These are phyloP conservation scores for Diplodia seriata DNA, from an alignment of 2,329 filamentous ascomycete genomes.

Conservation along the genomic window DNA sequence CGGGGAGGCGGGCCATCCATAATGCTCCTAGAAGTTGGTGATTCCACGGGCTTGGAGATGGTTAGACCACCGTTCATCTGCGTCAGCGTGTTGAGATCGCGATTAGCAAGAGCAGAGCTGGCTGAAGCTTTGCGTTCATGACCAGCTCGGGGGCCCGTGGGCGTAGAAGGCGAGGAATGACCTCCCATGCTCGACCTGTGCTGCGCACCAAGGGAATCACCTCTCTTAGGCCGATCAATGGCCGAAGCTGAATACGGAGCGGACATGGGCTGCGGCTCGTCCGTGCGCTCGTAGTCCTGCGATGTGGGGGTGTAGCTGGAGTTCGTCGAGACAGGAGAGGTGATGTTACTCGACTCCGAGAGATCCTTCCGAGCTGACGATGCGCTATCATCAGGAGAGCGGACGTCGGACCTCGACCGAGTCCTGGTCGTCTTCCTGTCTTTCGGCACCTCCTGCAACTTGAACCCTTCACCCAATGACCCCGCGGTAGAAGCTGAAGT, in stretches of 20 bases:
- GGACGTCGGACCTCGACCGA: conserved; percentile 55
- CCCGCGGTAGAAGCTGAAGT: conserved; percentile 42
- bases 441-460: conserved; percentile 80
- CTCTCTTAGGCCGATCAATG: conserved; percentile 60
- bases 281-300: conserved; percentile 46
- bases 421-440: conserved; percentile 61
- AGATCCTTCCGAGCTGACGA: conserved; percentile 13
- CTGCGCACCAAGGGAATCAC: conserved; percentile 62
- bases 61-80: conserved; percentile 51
- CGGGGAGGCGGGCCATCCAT: conserved; percentile 56
- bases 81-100: conserved; percentile 37
- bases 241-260: conserved; percentile 47
- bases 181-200: conserved; percentile 2
- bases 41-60: conserved; percentile 53
- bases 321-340: conserved; percentile 25
- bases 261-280: conserved; percentile 36
- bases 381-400: conserved; percentile 40
- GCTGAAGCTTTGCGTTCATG: conserved; percentile 52
- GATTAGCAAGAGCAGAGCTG: conserved; percentile 38
- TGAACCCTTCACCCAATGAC: conserved; percentile 61
- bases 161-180: conserved; percentile 50
- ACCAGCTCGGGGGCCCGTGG: conserved; percentile 41
- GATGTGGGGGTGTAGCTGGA: conserved; percentile 31
- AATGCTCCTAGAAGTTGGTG: conserved; percentile 49
- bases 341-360: conserved; percentile 31